Conservation (phyloP, 306 rosid species). For the Cucurbita moschata region DNA sequence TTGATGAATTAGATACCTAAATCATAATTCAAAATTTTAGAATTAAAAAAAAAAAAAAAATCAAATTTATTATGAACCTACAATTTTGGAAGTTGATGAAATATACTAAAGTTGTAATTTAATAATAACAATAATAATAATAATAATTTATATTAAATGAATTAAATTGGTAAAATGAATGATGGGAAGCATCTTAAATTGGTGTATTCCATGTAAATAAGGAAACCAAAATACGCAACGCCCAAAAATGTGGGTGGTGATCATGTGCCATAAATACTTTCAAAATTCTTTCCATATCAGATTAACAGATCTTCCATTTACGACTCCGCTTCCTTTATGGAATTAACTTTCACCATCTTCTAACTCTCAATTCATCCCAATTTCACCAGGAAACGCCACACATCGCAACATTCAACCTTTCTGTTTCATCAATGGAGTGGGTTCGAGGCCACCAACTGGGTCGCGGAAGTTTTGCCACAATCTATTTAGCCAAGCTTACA, state of each 20-base stretch:
- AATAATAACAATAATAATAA: no score
- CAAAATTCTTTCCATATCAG: not conserved
- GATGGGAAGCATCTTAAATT: not conserved
- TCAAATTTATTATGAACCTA: no score
- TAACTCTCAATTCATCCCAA: not conserved
- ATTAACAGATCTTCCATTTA: not conserved
- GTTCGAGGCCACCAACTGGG: conserved; percentile 8
- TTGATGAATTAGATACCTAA: no score
- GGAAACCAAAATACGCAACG: not conserved
- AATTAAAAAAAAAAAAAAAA: no score
- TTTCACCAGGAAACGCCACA: not conserved
- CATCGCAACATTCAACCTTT: no score
- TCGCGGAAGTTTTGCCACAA: not conserved
- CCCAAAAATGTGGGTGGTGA: not conserved
- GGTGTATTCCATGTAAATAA: not conserved
- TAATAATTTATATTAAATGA: not conserved
- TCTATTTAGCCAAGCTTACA: not conserved
- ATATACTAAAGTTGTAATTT: no score
- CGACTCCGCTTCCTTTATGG: not conserved
- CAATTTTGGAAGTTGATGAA: no score
- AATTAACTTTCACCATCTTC: not conserved
- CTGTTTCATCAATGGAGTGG: not conserved
- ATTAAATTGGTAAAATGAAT: not conserved
- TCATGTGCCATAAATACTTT: not conserved
- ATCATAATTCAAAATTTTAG: no score